phyloP scores from a whole-genome alignment of 768 basidiomycete genomes.

The Termitomyces sp. region DNA sequence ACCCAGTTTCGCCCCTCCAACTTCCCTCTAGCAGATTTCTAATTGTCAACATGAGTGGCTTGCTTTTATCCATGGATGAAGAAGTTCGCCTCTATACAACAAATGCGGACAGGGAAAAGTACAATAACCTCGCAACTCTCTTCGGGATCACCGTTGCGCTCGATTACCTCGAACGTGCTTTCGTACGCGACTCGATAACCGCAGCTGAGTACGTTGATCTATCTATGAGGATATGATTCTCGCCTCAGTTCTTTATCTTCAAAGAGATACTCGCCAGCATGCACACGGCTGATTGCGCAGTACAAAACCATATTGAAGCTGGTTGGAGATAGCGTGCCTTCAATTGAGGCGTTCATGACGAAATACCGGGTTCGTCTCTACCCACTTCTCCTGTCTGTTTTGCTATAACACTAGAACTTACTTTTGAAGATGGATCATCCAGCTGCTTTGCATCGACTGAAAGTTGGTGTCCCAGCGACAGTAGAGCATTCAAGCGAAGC shows the following conservation, averaged over 20 bases:
- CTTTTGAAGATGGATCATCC: constrained; percentile 77
- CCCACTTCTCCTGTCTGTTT: not conserved
- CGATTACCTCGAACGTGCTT: constrained; percentile 94
- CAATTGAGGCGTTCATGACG: constrained; percentile 87
- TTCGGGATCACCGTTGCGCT: constrained; percentile 89
- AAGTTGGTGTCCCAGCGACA: constrained; percentile 93
- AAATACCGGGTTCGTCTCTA: constrained; percentile 63
- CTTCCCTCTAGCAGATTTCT: not conserved
- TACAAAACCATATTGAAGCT: constrained; percentile 97
- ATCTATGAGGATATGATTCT: constrained; percentile 17
- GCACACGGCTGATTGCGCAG: constrained; percentile 88
- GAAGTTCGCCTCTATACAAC: constrained; percentile 85
- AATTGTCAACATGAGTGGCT: constrained; percentile 6
- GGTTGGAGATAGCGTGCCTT: constrained; percentile 83
- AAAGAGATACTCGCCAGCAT: constrained; percentile 94
- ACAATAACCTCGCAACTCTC: constrained; percentile 82
- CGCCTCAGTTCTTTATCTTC: constrained; percentile 10
- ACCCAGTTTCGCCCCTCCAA: no score
- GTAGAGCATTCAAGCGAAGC: constrained; percentile 93
- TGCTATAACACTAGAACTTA: not conserved
- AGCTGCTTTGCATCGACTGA: constrained; percentile 84
- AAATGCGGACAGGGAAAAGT: constrained; percentile 86
- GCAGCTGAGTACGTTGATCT: constrained; percentile 72
- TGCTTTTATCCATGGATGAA: constrained; percentile 65
- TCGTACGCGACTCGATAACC: constrained; percentile 88